These are phyloP conservation scores for Camelina neglecta DNA, from an alignment of 345 rosid genomes.

Conservation along the genomic window DNA sequence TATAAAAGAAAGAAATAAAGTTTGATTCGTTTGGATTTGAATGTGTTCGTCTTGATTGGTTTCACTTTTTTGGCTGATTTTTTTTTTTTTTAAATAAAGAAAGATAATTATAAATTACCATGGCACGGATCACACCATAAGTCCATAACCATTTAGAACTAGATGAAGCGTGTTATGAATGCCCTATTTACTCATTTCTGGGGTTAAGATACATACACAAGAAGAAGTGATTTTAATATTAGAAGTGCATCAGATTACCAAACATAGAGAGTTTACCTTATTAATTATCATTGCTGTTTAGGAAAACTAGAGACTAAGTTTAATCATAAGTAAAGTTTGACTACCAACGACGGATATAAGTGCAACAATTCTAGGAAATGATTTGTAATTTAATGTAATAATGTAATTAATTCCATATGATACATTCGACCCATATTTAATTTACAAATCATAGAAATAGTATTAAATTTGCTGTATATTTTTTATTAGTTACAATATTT, in stretches of 20 bases:
- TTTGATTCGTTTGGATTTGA: conserved; percentile 35
- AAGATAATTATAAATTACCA: not conserved
- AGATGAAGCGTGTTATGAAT: not conserved
- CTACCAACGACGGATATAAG: too few species aligned
- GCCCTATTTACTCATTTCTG: not conserved
- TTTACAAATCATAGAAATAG: not conserved
- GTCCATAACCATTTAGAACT: conserved; percentile 5
- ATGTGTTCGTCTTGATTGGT: conserved; percentile 24
- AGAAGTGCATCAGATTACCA: not conserved
- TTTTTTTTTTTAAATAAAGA: not conserved
- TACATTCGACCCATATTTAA: not conserved
- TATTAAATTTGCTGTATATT: not conserved
- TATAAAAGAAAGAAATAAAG: conserved; percentile 5
- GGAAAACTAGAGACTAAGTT: not conserved
- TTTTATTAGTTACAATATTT: not conserved
- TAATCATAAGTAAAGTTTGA: too few species aligned
- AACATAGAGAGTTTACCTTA: not conserved
- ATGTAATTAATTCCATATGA: not conserved
- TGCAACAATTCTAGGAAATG: not conserved
- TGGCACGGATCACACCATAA: not conserved
- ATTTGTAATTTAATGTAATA: not conserved
- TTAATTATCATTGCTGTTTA: not conserved
- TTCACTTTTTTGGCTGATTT: conserved; percentile 18
- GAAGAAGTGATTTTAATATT: not conserved
- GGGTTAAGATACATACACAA: not conserved